A percentile compares a stretch with the other conserved stretches of the same genome.
These are phyloP conservation scores for Aspergillus melleus DNA, from an alignment of 2,329 filamentous ascomycete genomes.

Conservation along the genomic window DNA sequence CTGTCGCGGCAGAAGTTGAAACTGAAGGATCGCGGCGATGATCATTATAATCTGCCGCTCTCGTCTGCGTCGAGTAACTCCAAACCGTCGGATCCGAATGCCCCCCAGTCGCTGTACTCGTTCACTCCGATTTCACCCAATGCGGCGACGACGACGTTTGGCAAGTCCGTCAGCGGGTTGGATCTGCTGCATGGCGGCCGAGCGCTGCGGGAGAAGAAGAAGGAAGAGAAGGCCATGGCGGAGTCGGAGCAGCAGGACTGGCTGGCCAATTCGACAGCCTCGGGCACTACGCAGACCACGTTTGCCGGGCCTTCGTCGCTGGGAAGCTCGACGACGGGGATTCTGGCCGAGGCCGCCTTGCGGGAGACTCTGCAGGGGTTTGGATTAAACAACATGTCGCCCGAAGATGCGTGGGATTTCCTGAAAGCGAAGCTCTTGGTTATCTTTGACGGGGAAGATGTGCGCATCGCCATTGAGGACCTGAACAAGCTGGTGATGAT, in stretches of 20 bases:
- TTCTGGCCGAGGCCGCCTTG: slow-evolving; percentile 37
- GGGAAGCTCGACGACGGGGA: slow-evolving; percentile 31
- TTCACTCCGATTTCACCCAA: slow-evolving; percentile 66
- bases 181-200: slow-evolving; percentile 76
- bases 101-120: slow-evolving; percentile 64
- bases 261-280: slow-evolving; percentile 26
- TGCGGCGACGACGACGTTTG: slow-evolving; percentile 62
- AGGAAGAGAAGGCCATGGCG: slow-evolving; percentile 61
- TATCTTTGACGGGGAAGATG: slow-evolving; percentile 65
- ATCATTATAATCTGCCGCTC: slow-evolving; percentile 57
- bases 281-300: slow-evolving; percentile 25
- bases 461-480: slow-evolving; percentile 65
- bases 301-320: slow-evolving; percentile 40
- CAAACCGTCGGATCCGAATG: slow-evolving; percentile 61
- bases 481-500: slow-evolving; percentile 64
- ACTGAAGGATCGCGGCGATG: slow-evolving; percentile 58
- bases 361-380: slow-evolving; percentile 50
- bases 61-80: slow-evolving; percentile 68
- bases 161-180: slow-evolving; percentile 78
- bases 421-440: slow-evolving; percentile 63
- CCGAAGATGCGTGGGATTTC: slow-evolving; percentile 67
- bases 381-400: slow-evolving; percentile 68
- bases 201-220: slow-evolving; percentile 77
- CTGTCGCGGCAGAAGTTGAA: slow-evolving; percentile 66
- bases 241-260: slow-evolving; percentile 40